phyloP scores from a whole-genome alignment of 2,329 filamentous ascomycete species.

The Orbilia ellipsospora region DNA sequence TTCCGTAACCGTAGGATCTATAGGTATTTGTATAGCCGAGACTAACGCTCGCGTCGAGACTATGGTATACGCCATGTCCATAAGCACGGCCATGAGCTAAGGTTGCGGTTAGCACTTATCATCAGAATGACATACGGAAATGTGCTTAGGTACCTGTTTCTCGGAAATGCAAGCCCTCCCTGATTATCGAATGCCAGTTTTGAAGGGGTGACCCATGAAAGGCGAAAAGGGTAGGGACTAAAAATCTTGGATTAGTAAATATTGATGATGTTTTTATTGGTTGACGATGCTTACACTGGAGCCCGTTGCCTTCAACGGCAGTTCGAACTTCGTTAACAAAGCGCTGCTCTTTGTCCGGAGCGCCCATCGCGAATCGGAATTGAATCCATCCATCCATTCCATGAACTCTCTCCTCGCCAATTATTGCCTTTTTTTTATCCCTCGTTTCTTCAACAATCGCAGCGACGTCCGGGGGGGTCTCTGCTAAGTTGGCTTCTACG shows the following conservation, averaged over 20 bases:
- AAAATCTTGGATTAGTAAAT: constrained; percentile 56
- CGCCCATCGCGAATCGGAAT: constrained; percentile 88
- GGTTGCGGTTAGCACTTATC: neutral
- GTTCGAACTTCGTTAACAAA: constrained; percentile 73
- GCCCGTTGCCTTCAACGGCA: constrained; percentile 42
- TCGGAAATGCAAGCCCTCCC: constrained; percentile 81
- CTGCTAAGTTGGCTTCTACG: constrained; percentile 12
- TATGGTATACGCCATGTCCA: constrained; percentile 86
- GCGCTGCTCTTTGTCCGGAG: constrained; percentile 83
- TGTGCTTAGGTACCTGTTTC: constrained; percentile 60
- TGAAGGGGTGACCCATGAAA: constrained; percentile 82
- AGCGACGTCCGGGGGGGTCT: constrained; percentile 33
- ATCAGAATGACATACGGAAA: neutral
- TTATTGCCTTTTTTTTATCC: constrained; percentile 40
- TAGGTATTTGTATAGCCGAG: constrained; percentile 62
- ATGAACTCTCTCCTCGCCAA: constrained; percentile 67
- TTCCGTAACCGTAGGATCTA: constrained; percentile 61
- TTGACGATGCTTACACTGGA: constrained; percentile 22
- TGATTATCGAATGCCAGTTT: constrained; percentile 93
- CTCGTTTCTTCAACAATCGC: constrained; percentile 36
- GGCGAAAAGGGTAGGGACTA: constrained; percentile 79
- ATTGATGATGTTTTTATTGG: constrained; percentile 58
- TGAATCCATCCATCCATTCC: constrained; percentile 78
- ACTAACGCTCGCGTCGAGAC: constrained; percentile 70
- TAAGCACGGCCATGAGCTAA: constrained; percentile 73